phyloP scores from a whole-genome alignment of 345 rosid species.

The Isatis tinctoria region DNA sequence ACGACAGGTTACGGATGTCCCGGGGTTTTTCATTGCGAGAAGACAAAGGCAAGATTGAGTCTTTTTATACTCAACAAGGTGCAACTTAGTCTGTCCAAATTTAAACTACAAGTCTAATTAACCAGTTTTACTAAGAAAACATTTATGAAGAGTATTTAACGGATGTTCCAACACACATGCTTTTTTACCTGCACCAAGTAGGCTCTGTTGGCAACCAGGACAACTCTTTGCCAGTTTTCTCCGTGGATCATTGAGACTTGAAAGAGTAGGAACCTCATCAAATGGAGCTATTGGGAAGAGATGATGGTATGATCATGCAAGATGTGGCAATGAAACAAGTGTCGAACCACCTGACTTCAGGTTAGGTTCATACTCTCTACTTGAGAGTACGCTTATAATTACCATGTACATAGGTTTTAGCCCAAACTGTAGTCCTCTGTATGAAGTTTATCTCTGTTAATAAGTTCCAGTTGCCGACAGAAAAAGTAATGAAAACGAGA shows the following conservation, averaged over 20 bases:
- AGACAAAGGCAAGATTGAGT: not conserved
- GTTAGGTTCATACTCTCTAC: too few species aligned
- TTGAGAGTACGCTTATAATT: too few species aligned
- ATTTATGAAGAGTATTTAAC: not conserved
- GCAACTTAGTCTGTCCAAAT: not conserved
- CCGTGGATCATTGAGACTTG: slow-evolving; percentile 33
- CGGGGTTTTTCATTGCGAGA: slow-evolving; percentile 51
- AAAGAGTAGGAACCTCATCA: slow-evolving; percentile 46
- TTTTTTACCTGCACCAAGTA: slow-evolving; percentile 44
- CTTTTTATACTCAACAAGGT: not conserved
- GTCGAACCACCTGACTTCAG: slow-evolving; percentile 50
- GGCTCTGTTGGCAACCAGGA: slow-evolving; percentile 81
- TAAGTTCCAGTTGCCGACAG: too few species aligned
- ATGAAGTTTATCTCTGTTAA: too few species aligned
- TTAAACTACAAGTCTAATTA: not conserved
- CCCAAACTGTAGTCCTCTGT: too few species aligned
- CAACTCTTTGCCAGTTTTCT: too few species aligned
- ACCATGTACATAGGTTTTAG: too few species aligned
- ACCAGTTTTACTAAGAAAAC: too few species aligned
- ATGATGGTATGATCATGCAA: slow-evolving; percentile 93
- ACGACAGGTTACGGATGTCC: slow-evolving; percentile 52
- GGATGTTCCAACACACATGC: not conserved
- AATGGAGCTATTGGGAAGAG: slow-evolving; percentile 81
- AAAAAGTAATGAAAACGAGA: too few species aligned
- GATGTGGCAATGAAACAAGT: slow-evolving; percentile 89